These are phyloP conservation scores for Corymbia calophylla DNA, from an alignment of 441 rosid species.

Conservation along the genomic window DNA sequence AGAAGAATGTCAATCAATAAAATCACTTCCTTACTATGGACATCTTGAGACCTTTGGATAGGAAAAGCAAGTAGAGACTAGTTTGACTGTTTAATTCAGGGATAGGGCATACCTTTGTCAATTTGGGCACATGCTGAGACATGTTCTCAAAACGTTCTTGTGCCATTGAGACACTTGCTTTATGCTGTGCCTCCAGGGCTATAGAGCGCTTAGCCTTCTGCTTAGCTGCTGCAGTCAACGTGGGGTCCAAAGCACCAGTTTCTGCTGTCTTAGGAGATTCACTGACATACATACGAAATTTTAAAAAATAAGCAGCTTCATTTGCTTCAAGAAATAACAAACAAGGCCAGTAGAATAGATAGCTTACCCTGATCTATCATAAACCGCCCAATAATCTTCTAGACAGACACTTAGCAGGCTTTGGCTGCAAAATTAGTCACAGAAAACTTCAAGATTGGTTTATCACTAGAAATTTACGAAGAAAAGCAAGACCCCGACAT, in stretches of 20 bases:
- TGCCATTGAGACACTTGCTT: slow-evolving; percentile 5
- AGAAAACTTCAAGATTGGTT: background rate
- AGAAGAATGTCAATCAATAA: background rate
- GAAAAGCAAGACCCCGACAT: background rate
- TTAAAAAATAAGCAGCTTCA: background rate
- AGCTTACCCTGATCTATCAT: slow-evolving; percentile 49
- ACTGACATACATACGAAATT: slow-evolving; percentile 3
- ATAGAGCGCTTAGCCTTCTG: slow-evolving; percentile 3
- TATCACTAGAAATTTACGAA: background rate
- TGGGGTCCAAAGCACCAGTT: slow-evolving; percentile 12
- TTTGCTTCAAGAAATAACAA: background rate
- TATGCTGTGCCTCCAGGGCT: slow-evolving; percentile 20
- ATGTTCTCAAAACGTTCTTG: slow-evolving; percentile 15
- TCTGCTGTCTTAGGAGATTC: slow-evolving; percentile 28
- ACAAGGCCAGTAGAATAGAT: background rate
- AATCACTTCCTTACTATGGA: background rate
- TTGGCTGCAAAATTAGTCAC: slow-evolving; percentile 38
- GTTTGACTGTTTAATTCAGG: background rate
- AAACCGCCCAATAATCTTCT: slow-evolving; percentile 63
- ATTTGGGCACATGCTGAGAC: background rate
- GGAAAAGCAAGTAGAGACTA: background rate
- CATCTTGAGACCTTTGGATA: background rate
- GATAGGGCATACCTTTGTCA: slow-evolving; percentile 23
- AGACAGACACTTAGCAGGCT: slow-evolving; percentile 39
- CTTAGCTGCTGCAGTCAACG: slow-evolving; percentile 1